These are phyloP conservation scores for Coniochaeta sp. DNA, from an alignment of 2,329 filamentous ascomycete species.

Conservation along the genomic window DNA sequence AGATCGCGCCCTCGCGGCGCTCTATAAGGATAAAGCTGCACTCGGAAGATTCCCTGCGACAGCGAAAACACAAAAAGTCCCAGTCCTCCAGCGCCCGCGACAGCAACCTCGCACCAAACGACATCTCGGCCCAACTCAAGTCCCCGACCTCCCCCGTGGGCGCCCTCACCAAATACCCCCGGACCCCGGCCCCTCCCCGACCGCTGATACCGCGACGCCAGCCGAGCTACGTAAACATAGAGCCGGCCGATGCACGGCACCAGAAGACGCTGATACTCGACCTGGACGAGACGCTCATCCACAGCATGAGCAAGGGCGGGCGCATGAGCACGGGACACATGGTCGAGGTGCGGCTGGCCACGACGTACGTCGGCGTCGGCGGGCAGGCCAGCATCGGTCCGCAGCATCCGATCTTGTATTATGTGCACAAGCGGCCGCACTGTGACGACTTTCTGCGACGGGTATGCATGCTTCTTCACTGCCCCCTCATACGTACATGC, in stretches of 20 bases:
- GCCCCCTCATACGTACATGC: not conserved
- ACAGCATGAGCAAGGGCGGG: conserved; percentile 95
- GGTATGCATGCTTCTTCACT: conserved; percentile 33
- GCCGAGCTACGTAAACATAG: conserved; percentile 71
- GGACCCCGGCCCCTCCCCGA: conserved; percentile 79
- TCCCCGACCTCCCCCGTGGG: conserved; percentile 82
- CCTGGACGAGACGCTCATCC: conserved; percentile 93
- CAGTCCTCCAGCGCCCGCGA: conserved; percentile 39
- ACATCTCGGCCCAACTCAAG: conserved; percentile 76
- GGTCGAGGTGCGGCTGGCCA: conserved; percentile 91
- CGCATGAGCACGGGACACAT: conserved; percentile 96
- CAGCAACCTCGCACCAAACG: conserved; percentile 25
- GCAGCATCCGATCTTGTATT: conserved; percentile 95
- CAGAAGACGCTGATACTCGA: conserved; percentile 95
- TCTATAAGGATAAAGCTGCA: conserved; percentile 90
- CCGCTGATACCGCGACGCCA: conserved; percentile 85
- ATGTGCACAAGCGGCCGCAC: conserved; percentile 94
- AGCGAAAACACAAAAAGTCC: conserved; percentile 63
- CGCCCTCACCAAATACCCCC: conserved; percentile 80
- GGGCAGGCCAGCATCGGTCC: conserved; percentile 64
- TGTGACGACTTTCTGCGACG: conserved; percentile 94
- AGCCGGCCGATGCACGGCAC: conserved; percentile 44
- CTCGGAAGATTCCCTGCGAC: conserved; percentile 67
- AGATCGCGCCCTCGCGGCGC: conserved; percentile 60
- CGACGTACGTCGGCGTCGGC: conserved; percentile 59